phyloP scores from a whole-genome alignment of 2,329 filamentous ascomycete genomes.

The Colletotrichum theobromicola region DNA sequence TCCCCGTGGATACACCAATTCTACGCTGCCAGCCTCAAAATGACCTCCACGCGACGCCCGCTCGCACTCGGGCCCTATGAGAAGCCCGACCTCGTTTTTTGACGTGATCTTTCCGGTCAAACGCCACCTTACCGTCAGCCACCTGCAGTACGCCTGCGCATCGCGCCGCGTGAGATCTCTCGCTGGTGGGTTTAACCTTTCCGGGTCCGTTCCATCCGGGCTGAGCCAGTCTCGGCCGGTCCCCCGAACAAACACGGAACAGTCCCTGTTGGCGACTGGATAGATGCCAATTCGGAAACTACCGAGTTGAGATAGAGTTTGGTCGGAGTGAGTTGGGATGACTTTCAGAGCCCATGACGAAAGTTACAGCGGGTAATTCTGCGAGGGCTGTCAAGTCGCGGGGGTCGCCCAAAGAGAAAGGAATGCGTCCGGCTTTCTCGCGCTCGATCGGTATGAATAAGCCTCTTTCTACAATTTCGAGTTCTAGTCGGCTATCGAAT shows the following conservation, averaged over 20 bases:
- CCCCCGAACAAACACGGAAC: neutral
- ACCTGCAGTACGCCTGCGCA: neutral
- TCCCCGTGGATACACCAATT: neutral
- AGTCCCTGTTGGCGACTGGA: neutral
- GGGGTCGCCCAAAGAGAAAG: neutral
- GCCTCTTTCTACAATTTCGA: neutral
- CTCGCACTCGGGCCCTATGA: neutral
- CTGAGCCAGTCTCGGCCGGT: neutral
- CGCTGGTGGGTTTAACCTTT: neutral
- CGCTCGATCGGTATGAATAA: neutral
- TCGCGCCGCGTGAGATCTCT: constrained; percentile 8
- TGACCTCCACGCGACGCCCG: neutral
- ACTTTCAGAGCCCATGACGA: neutral
- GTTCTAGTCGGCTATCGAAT: neutral
- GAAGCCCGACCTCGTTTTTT: neutral
- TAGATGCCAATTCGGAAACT: neutral
- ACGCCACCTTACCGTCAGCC: neutral
- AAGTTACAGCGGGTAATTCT: neutral
- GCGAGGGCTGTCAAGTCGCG: neutral
- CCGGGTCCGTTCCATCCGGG: neutral
- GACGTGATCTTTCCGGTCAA: neutral
- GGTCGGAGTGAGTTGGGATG: constrained; percentile 1
- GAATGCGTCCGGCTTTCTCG: neutral
- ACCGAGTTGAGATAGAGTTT: neutral
- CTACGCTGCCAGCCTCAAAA: neutral